Evolutionary conservation across 148 eudicot species (phyloP), one percentile per base, ranked within the genome.

Genomic region (Fagopyrum homotropicum): DNA sequence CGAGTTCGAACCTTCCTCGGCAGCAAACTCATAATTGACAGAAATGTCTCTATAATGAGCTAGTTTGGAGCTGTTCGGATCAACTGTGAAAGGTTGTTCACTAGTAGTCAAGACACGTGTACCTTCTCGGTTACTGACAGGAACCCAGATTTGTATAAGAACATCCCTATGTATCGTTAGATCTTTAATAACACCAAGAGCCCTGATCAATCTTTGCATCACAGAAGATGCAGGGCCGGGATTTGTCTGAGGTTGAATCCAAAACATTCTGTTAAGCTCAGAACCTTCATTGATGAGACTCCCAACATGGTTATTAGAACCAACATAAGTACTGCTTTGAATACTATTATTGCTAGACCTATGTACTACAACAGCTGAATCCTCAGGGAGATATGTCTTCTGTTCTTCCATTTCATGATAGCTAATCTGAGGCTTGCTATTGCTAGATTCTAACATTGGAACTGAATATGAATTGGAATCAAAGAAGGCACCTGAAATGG

Each of bases 141-240:
- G 98, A 10, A 90, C 88, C 98, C 98, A 93, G 77, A 93, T 83
- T 82, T 93, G 98, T 15, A 93, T 82, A 3, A 93, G 88, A 3
- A 84, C 74, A 72, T 89, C 88, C 75, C 78, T 89, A 26, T 90
- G 84, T 45, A 79, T 77, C 12, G 89, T 76, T 40, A 83, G 81
- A 51, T 84, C 86, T 75, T 82, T 90, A 57, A 93, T 88, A 75
- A 77, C 82, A 17, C 70, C 70, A 6, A 93, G 82, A 11, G 98
- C 98, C 51, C 40, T 77, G 17, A 89, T 66, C 75, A 93, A 75
- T 75, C 96, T 81, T 4, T 88, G 93, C 83, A 83, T 83, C 46
- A 93, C 96, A 30, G 97, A 74, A 22, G 81, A 61, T 43, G 84
- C 78, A 7, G 79, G 77, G 22, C 81, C 47, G 9, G 69, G 75